Conservation (phyloP, 352 stramenopile genomes). For the Saprolegnia parasitica region DNA sequence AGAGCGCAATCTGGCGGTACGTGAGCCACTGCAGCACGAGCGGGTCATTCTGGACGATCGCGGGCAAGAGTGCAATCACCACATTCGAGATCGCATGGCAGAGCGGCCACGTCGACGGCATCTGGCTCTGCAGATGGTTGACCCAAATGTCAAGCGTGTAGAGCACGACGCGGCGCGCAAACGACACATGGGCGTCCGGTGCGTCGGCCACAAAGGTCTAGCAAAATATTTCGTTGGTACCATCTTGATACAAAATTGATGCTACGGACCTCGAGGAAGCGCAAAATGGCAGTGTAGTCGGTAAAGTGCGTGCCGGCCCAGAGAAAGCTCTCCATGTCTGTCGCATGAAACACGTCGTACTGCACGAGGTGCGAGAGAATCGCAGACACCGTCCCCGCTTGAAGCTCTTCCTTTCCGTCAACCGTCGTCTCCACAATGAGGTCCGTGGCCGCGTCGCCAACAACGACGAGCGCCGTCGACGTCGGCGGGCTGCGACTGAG, state of each 20-base stretch:
- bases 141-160: conserved; percentile 72
- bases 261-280: conserved; percentile 43
- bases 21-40: conserved; percentile 70
- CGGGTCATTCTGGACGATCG: conserved; percentile 58
- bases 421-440: not conserved
- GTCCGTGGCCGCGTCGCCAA: not conserved
- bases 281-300: conserved; percentile 42
- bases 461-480: not conserved
- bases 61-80: conserved; percentile 57
- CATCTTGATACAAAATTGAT: not conserved
- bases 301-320: conserved; percentile 45
- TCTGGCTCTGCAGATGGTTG: conserved; percentile 65
- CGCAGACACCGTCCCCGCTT: conserved; percentile 57
- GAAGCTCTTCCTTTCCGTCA: conserved; percentile 49
- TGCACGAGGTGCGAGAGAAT: conserved; percentile 56
- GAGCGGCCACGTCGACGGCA: conserved; percentile 54
- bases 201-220: conserved; percentile 38
- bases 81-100: conserved; percentile 64
- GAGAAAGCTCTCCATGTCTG: conserved; percentile 61
- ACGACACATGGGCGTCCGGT: conserved; percentile 35
- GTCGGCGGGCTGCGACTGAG: conserved; percentile 15
- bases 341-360: conserved; percentile 49
- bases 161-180: conserved; percentile 67
- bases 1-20: conserved; percentile 58
- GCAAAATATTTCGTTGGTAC: not conserved